A percentile compares a stretch with the other conserved stretches of the same genome.
phyloP scores from a whole-genome alignment of 805 yeast genomes.

The Candida maris region DNA sequence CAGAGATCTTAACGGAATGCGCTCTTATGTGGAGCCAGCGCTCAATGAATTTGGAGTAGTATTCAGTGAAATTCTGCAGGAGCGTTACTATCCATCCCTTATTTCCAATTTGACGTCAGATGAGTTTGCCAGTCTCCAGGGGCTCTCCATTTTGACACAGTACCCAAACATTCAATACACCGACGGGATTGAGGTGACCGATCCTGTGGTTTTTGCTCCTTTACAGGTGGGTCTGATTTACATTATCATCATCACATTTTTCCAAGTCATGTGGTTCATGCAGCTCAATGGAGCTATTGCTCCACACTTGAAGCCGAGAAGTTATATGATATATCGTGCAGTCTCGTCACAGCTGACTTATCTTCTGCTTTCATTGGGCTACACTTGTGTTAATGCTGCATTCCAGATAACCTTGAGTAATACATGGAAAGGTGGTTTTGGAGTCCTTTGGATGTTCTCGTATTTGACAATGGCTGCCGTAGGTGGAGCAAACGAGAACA shows the following conservation, averaged over 20 bases:
- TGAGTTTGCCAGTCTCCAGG: slow-evolving; percentile 21
- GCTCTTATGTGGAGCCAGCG: slow-evolving; percentile 41
- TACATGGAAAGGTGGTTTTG: slow-evolving; percentile 12
- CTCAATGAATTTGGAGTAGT: slow-evolving; percentile 34
- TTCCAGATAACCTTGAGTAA: slow-evolving; percentile 54
- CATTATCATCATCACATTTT: slow-evolving; percentile 66
- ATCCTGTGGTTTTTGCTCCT: slow-evolving; percentile 58
- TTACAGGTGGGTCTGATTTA: slow-evolving; percentile 73
- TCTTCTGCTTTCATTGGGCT: slow-evolving; percentile 54
- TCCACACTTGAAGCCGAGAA: slow-evolving; percentile 37
- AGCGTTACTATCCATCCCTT: slow-evolving; percentile 24
- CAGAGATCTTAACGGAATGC: slow-evolving; percentile 53
- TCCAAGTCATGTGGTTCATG: slow-evolving; percentile 60
- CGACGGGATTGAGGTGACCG: slow-evolving; percentile 50
- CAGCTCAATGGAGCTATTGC: slow-evolving; percentile 51
- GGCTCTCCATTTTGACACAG: slow-evolving; percentile 16
- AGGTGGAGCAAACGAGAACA: slow-evolving; percentile 70
- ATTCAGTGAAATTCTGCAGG: slow-evolving; percentile 22
- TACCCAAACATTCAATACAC: slow-evolving; percentile 18
- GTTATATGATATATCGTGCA: slow-evolving; percentile 52
- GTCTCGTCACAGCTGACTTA: slow-evolving; percentile 48
- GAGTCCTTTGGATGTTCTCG: slow-evolving; percentile 68
- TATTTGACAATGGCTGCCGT: slow-evolving; percentile 71
- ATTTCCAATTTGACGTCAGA: slow-evolving; percentile 25
- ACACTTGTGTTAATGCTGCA: slow-evolving; percentile 59